These are phyloP conservation scores for Coemansia sp. DNA, from an alignment of 192 early-diverging fungal species.

Conservation along the genomic window DNA sequence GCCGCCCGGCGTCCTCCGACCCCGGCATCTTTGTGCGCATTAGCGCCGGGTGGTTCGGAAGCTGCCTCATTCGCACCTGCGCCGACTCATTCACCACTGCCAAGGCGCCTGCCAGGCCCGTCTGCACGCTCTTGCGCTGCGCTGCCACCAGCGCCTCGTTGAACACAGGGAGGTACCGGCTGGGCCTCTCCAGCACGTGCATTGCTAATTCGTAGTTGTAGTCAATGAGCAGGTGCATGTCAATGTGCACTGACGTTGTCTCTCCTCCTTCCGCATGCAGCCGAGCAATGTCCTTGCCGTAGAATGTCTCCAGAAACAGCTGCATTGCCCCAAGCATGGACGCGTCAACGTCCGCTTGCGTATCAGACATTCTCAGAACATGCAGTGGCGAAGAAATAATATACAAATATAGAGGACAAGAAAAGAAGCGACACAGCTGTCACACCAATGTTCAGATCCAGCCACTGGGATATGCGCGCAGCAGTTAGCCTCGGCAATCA, in stretches of 20 bases:
- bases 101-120: background rate
- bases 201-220: constrained; percentile 22
- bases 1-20: constrained; percentile 55
- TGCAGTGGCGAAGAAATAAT: too few species aligned
- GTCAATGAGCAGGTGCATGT: constrained; percentile 24
- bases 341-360: background rate
- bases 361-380: too few species aligned
- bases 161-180: constrained; percentile 7
- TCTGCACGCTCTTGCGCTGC: background rate
- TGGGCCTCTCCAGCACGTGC: constrained; percentile 11
- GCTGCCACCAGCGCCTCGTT: constrained; percentile 6
- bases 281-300: background rate
- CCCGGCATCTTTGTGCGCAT: constrained; percentile 54
- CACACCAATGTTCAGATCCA: too few species aligned
- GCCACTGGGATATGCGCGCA: too few species aligned
- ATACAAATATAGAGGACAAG: background rate
- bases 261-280: background rate
- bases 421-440: too few species aligned
- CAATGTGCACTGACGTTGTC: constrained; percentile 4
- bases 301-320: constrained; percentile 13
- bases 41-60: constrained; percentile 35
- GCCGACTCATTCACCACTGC: background rate
- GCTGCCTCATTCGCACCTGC: background rate
- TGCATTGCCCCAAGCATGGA: constrained; percentile 12
- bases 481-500: too few species aligned